Conservation (phyloP, 2,329 filamentous ascomycete genomes). For the Scedosporium apiospermum region DNA sequence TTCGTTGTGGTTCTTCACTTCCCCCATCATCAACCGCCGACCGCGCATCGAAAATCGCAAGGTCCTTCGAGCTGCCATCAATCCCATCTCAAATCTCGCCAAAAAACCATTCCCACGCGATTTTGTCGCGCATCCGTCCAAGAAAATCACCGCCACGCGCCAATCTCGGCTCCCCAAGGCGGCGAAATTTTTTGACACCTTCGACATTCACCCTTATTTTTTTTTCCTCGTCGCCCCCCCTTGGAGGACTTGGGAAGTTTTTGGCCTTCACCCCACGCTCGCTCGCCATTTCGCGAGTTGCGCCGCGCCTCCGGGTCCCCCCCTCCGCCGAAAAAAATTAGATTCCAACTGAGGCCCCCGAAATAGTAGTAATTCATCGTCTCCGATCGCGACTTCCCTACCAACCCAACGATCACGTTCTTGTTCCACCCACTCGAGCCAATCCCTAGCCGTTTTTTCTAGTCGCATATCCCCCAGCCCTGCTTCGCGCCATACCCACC, state of each 20-base stretch:
- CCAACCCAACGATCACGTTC: not conserved
- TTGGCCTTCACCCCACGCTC: slow-evolving; percentile 1
- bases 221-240: slow-evolving; percentile 18
- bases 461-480: not conserved
- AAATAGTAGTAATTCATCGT: not conserved
- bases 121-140: slow-evolving; percentile 36
- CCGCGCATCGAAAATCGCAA: slow-evolving; percentile 50
- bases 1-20: slow-evolving; percentile 41
- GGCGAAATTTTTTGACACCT: slow-evolving; percentile 12
- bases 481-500: too few relatives aligned
- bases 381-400: not conserved
- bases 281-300: slow-evolving; percentile 2
- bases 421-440: slow-evolving; percentile 5
- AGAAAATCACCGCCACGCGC: slow-evolving; percentile 31
- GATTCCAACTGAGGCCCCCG: not conserved
- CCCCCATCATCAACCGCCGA: slow-evolving; percentile 41
- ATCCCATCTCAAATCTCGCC: slow-evolving; percentile 43
- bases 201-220: slow-evolving; percentile 34
- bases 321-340: not conserved
- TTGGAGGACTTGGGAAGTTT: slow-evolving; percentile 11
- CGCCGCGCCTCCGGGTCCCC: not conserved
- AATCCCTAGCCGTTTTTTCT: slow-evolving; percentile 6
- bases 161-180: slow-evolving; percentile 17
- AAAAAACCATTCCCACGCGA: slow-evolving; percentile 45
- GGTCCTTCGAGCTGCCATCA: slow-evolving; percentile 16